Evolutionary conservation across 306 rosid genomes (phyloP), one percentile per base, ranked within the genome.

Genomic region (Cicer bijugum): DNA sequence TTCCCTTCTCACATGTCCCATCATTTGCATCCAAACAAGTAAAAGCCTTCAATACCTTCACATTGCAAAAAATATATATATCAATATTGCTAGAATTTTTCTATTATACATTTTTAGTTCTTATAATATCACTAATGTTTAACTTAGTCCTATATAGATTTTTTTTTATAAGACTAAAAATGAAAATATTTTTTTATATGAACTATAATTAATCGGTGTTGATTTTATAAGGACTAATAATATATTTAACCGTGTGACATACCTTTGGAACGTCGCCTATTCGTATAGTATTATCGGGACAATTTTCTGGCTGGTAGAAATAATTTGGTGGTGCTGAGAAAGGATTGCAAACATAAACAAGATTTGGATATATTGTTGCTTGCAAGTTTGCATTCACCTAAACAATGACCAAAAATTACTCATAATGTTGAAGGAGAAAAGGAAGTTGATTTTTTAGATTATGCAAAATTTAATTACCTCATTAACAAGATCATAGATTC

Each of bases 231-330:
- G 2, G 65, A 33, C 9, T 12, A 7, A 11, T 5, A 12, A 58
- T 35, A 28, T 28, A 6, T 58, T 23, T 15, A 2, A 20, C 8
- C 4, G 0, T 8, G 33, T 28, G 0, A 28, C 0, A 17, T 80
- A 89, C 97, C 91, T 87, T 82, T 37, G 97, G 88, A 75, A 92
- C 84, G 62, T 88, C 92, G 74, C 92, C 94, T 64, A 92, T 92
- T 78, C 79, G 66, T 20, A 92, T 81, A 1, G 96, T 67, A 59
- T 87, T 83, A 2, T 83, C 80, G 0, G 93, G 77, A 46, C 97
- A 92, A 60, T 86, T 88, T 69, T 86, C 81, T 1, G 92, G 93
- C 77, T 84, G 88, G 88, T 88, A 92, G 16, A n/a, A 50, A 48
- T 86, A 92, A n/a, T 80, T 67, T 0, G 94, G 97, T 14, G 97